These are phyloP conservation scores for Paracorniculantispora psalliotae DNA, from an alignment of 2,329 filamentous ascomycete species.

Conservation along the genomic window DNA sequence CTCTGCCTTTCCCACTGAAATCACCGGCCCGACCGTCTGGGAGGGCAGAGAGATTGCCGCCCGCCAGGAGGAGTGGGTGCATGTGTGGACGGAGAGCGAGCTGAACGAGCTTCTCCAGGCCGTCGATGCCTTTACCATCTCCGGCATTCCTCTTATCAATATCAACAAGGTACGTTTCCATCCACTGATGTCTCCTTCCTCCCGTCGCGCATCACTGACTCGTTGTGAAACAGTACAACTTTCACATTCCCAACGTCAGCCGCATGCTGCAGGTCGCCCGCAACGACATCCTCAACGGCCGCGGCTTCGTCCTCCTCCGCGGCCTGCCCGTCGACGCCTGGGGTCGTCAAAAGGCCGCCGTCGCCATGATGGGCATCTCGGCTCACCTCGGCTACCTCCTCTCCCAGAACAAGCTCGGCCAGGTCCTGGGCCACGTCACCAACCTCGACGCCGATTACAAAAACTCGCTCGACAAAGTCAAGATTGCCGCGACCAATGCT, in stretches of 20 bases:
- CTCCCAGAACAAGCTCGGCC: constrained; percentile 74
- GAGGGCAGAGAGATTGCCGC: constrained; percentile 57
- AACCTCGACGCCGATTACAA: constrained; percentile 68
- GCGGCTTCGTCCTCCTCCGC: constrained; percentile 88
- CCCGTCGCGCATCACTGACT: too few species aligned
- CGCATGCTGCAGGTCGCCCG: constrained; percentile 29
- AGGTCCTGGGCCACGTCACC: constrained; percentile 82
- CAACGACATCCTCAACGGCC: constrained; percentile 59
- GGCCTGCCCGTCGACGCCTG: constrained; percentile 71
- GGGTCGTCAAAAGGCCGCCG: constrained; percentile 71
- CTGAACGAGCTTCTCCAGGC: constrained; percentile 59
- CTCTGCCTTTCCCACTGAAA: constrained; percentile 63
- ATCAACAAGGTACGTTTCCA: constrained; percentile 38
- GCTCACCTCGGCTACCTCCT: constrained; percentile 82
- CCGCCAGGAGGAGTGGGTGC: constrained; percentile 66
- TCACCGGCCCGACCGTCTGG: constrained; percentile 71
- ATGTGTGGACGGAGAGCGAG: constrained; percentile 61
- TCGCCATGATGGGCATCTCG: constrained; percentile 80
- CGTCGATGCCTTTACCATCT: constrained; percentile 64
- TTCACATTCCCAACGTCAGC: constrained; percentile 30
- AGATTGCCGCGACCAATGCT: constrained; percentile 69
- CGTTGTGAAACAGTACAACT: constrained; percentile 28
- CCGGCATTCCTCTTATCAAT: constrained; percentile 62
- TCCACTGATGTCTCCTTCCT: too few species aligned
- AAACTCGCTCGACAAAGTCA: constrained; percentile 72